Evolutionary conservation across 441 rosid species (phyloP), one percentile per base, ranked within the genome.

Genomic region (Populus hybrid): DNA sequence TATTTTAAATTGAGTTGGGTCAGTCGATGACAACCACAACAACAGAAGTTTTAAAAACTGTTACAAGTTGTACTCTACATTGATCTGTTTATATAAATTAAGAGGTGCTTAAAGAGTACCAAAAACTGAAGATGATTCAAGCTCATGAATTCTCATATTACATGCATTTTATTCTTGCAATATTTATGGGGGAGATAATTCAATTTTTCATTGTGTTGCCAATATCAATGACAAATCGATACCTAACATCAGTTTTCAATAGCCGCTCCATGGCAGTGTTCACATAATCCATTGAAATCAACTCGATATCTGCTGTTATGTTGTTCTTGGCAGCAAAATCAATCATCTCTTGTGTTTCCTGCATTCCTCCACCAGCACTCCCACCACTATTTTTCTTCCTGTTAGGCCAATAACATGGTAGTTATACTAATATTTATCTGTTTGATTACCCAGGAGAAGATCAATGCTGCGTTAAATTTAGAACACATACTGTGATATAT

Each of bases 161-260:
- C 12, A 38, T 38, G 45, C 12, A 9, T 7, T 38, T 9, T 38
- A 38, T 38, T 38, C 12, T 1, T 38, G 1, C 12, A 26, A 26
- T 26, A 26, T 26, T 26, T 26, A 26, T 26, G 28, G 2, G 29
- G 29, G 3, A 2, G 29, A 40, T 7, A 59, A 21, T 20, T 59
- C 64, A 59, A 59, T 7, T 20, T 9, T 59, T 59, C 74, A 77
- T 38, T 26, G 89, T 80, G 59, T 87, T 89, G 36, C 78, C 92
- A 71, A 89, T 71, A 73, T 89, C 90, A 68, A 89, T 89, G 29
- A 89, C 89, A 74, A 89, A 89, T 9, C 91, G 84, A 77, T 86
- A 89, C 59, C 83, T 80, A 63, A 88, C 92, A 69, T 89, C 92
- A 1, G 35, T 81, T 69, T 81, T 85, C 16, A 70, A 77, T 0